A percentile compares a stretch with the other conserved stretches of the same genome.
Conservation (phyloP, 2,329 filamentous ascomycete species). For the Ilyonectria mors-panacis region DNA sequence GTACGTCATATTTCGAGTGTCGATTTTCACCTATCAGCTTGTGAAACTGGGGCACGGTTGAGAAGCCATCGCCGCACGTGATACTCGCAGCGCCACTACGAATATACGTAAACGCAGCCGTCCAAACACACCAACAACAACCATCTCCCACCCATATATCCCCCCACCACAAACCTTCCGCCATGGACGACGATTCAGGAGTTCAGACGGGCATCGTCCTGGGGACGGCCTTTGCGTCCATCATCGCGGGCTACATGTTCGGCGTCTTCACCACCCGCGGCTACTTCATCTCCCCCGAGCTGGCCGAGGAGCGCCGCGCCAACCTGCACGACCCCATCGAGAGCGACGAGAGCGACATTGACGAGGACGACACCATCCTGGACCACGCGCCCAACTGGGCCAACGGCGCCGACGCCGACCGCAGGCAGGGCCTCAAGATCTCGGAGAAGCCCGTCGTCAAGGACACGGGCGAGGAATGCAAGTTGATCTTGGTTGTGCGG, state of each 20-base stretch:
- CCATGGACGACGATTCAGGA: conserved; percentile 55
- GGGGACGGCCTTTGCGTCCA: conserved; percentile 80
- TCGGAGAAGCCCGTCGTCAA: conserved; percentile 56
- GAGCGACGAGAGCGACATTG: conserved; percentile 78
- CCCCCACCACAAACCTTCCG: conserved; percentile 3
- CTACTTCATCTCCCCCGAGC: conserved; percentile 70
- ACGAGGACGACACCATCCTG: conserved; percentile 70
- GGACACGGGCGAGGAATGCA: conserved; percentile 82
- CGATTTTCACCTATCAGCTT: not conserved
- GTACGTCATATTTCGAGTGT: conserved; percentile 13
- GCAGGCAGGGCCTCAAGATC: conserved; percentile 66
- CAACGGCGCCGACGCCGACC: conserved; percentile 73
- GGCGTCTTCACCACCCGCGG: conserved; percentile 79
- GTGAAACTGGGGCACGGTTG: conserved; percentile 18
- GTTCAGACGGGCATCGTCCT: conserved; percentile 73
- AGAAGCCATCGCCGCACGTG: conserved; percentile 23
- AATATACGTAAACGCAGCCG: not conserved
- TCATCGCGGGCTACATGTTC: conserved; percentile 84
- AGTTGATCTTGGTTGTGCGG: conserved; percentile 91
- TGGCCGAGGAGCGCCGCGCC: conserved; percentile 70
- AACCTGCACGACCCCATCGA: conserved; percentile 74
- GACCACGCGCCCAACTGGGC: conserved; percentile 79
- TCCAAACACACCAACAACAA: not conserved
- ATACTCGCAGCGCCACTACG: conserved; percentile 16
- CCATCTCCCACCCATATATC: conserved; percentile 7